Evolutionary conservation across 306 rosid species (phyloP).

Genomic region (Prunus salicina): DNA sequence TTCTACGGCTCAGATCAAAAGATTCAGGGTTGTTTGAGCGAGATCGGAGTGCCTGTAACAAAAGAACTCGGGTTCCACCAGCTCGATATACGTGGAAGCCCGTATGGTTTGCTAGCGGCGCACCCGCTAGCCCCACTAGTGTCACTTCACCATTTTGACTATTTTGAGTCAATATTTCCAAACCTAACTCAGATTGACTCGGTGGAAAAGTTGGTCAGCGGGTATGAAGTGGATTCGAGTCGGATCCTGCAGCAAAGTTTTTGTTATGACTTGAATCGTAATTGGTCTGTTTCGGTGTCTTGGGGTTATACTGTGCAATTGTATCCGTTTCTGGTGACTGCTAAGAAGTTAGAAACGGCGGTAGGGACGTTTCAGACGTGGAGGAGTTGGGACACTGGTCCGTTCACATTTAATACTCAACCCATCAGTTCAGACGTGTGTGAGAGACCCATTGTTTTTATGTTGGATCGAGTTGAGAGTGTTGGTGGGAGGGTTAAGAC

Average conservation of each 20-base stretch:
- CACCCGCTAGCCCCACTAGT: conserved; percentile 75
- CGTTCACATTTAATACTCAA: conserved; percentile 57
- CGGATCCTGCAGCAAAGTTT: conserved; percentile 49
- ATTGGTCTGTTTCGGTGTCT: conserved; percentile 69
- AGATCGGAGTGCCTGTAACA: conserved; percentile 69
- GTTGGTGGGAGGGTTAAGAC: conserved; percentile 12
- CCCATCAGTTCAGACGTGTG: conserved; percentile 34
- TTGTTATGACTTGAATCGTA: conserved; percentile 52
- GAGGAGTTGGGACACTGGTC: conserved; percentile 34
- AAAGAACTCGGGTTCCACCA: conserved; percentile 79
- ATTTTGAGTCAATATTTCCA: conserved; percentile 54
- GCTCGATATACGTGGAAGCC: conserved; percentile 61
- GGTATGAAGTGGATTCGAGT: conserved; percentile 50
- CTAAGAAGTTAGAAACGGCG: conserved; percentile 45
- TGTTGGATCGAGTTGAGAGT: conserved; percentile 36
- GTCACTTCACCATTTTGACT: conserved; percentile 73
- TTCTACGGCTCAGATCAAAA: conserved; percentile 68
- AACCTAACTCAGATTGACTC: conserved; percentile 29
- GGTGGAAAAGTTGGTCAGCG: conserved; percentile 6
- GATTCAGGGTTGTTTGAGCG: conserved; percentile 62
- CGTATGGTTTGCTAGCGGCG: conserved; percentile 63
- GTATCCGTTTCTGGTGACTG: conserved; percentile 39
- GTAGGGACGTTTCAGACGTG: conserved; percentile 52
- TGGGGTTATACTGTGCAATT: conserved; percentile 72
- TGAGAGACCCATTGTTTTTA: conserved; percentile 27